phyloP scores from a whole-genome alignment of 768 basidiomycete species.

The Lyophyllum decastes region DNA sequence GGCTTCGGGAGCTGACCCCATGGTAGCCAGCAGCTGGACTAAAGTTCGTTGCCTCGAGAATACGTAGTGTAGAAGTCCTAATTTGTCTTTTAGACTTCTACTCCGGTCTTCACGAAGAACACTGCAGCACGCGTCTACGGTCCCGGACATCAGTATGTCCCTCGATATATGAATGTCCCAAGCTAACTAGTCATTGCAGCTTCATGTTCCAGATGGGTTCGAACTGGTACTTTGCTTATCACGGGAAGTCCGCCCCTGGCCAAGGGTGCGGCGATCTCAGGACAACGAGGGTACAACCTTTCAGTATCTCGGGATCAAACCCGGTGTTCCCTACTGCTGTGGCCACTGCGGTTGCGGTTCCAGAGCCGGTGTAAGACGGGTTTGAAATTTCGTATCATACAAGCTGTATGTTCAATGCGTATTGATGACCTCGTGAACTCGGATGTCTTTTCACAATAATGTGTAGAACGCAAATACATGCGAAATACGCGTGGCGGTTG shows the following conservation, averaged over 20 bases:
- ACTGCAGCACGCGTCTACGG: conserved; percentile 13
- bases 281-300: conserved; percentile 17
- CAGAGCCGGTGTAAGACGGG: conserved; percentile 1
- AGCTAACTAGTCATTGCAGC: not conserved
- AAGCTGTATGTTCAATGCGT: not conserved
- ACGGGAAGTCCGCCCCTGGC: conserved; percentile 16
- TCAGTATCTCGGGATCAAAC: conserved; percentile 8
- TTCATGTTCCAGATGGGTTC: conserved; percentile 18
- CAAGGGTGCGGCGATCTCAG: conserved; percentile 18
- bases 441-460: no score
- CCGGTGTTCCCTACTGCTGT: conserved; percentile 15
- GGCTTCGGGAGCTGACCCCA: conserved; percentile 11
- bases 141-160: conserved; percentile 16
- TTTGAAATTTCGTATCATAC: not conserved
- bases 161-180: not conserved
- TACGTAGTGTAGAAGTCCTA: not conserved
- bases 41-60: conserved; percentile 6
- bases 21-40: conserved; percentile 14
- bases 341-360: conserved; percentile 5
- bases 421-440: no score
- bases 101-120: conserved; percentile 14
- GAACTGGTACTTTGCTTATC: conserved; percentile 17
- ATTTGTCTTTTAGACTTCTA: conserved; percentile 1
- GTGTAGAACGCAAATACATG: no score
- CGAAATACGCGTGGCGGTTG: no score